phyloP scores from a whole-genome alignment of 768 basidiomycete species.

The Hortiboletus flavorubellus region DNA sequence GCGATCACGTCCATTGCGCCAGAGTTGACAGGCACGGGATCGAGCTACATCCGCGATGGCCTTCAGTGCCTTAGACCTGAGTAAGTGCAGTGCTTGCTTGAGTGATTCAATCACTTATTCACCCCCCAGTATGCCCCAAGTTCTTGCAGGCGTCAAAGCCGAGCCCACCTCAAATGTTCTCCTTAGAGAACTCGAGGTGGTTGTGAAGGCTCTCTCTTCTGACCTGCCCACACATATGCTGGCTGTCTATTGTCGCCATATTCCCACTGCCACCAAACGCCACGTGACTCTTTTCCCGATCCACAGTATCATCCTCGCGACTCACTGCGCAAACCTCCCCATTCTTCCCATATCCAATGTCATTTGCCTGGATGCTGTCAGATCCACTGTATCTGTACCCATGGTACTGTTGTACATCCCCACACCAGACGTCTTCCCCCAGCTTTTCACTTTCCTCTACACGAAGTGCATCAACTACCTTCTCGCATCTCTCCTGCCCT shows the following conservation, averaged over 20 bases:
- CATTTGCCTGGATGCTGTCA: too few relatives aligned
- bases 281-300: slow-evolving; percentile 16
- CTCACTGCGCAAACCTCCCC: slow-evolving; percentile 16
- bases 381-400: too few relatives aligned
- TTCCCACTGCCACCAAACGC: too few relatives aligned
- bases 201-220: slow-evolving; percentile 29
- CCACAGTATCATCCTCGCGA: slow-evolving; percentile 28
- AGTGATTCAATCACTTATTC: slow-evolving; percentile 6
- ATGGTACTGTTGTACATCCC: too few relatives aligned
- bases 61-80: slow-evolving; percentile 26
- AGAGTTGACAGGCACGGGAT: slow-evolving; percentile 22
- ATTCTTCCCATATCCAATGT: too few relatives aligned
- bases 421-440: slow-evolving; percentile 38
- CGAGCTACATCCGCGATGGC: slow-evolving; percentile 27
- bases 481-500: slow-evolving; percentile 50
- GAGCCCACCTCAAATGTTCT: slow-evolving; percentile 20
- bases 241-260: slow-evolving; percentile 26
- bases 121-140: slow-evolving; percentile 27
- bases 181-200: slow-evolving; percentile 26
- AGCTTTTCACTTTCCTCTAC: slow-evolving; percentile 12
- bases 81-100: slow-evolving; percentile 9
- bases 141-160: slow-evolving; percentile 29
- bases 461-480: slow-evolving; percentile 4
- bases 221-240: slow-evolving; percentile 34
- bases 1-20: slow-evolving; percentile 23